These are phyloP conservation scores for Diplodia intermedia DNA, from an alignment of 2,329 filamentous ascomycete species.

Conservation along the genomic window DNA sequence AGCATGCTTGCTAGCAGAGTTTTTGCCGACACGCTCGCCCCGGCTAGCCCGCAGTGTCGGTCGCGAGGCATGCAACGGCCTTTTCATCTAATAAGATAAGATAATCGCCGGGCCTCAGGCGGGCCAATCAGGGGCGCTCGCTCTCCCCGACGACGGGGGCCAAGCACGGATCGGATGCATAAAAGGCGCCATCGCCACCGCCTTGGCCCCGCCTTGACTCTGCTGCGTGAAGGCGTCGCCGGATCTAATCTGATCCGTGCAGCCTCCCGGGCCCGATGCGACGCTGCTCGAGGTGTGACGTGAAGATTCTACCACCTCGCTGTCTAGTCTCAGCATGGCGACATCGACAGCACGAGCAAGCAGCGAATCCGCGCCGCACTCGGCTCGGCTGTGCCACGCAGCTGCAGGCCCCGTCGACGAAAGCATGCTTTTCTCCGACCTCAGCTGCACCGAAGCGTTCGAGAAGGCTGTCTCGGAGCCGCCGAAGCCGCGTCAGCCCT, in stretches of 20 bases:
- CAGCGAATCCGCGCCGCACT: not conserved
- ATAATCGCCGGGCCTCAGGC: not conserved
- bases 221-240: not conserved
- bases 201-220: not conserved
- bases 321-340: not conserved
- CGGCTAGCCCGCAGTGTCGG: too few relatives aligned
- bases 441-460: slow-evolving; percentile 8
- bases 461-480: slow-evolving; percentile 1
- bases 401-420: not conserved
- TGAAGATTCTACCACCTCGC: slow-evolving; percentile 11
- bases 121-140: not conserved
- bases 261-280: not conserved
- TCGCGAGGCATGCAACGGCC: not conserved
- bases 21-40: slow-evolving; percentile 3
- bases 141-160: not conserved
- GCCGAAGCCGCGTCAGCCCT: slow-evolving; percentile 27
- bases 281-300: slow-evolving; percentile 19
- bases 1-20: slow-evolving; percentile 1
- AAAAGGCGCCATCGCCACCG: slow-evolving; percentile 20
- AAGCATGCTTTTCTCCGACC: not conserved
- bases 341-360: too few relatives aligned
- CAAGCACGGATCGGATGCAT: not conserved
- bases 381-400: not conserved
- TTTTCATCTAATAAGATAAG: slow-evolving; percentile 31
- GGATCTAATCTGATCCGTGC: slow-evolving; percentile 32